A percentile compares a stretch with the other conserved stretches of the same genome.
Evolutionary conservation across 1,284 basidiomycete species (phyloP).

Genomic region (Bjerkandera adusta): DNA sequence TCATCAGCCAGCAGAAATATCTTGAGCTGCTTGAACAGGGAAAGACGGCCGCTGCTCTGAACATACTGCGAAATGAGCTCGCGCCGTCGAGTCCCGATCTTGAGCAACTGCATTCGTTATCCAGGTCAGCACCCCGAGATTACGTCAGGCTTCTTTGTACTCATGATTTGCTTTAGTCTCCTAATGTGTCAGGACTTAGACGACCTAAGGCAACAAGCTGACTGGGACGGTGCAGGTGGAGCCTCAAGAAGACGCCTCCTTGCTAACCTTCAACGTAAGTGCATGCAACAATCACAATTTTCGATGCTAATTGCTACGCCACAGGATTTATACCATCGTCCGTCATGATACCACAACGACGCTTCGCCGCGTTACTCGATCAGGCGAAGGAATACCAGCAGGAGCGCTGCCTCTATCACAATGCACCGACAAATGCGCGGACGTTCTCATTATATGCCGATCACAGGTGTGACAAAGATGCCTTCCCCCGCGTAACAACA

Average conservation of each 20-base stretch:
- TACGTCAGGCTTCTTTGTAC: neutral
- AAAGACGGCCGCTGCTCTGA: constrained; percentile 80
- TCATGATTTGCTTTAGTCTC: constrained; percentile 45
- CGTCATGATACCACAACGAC: constrained; percentile 89
- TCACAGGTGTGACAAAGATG: constrained; percentile 76
- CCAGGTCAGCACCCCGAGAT: constrained; percentile 53
- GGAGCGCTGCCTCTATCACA: constrained; percentile 79
- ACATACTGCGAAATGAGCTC: constrained; percentile 85
- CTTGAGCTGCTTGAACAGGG: constrained; percentile 88
- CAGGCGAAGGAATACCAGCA: constrained; percentile 86
- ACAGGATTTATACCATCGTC: constrained; percentile 85
- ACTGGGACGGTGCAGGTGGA: constrained; percentile 88
- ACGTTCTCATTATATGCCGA: constrained; percentile 85
- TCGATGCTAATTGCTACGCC: constrained; percentile 7
- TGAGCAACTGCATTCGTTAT: constrained; percentile 80
- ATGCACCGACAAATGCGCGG: constrained; percentile 53
- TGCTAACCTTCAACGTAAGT: constrained; percentile 79
- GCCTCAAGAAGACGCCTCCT: constrained; percentile 78
- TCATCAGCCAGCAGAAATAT: constrained; percentile 95
- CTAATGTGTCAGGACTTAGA: constrained; percentile 88
- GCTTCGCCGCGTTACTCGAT: constrained; percentile 82
- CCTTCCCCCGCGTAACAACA: constrained; percentile 85
- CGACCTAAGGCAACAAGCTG: constrained; percentile 79
- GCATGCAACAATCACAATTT: constrained; percentile 4
- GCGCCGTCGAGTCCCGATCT: constrained; percentile 77